Evolutionary conservation across 768 basidiomycete species (phyloP).

Genomic region (Sarcodon sp.): DNA sequence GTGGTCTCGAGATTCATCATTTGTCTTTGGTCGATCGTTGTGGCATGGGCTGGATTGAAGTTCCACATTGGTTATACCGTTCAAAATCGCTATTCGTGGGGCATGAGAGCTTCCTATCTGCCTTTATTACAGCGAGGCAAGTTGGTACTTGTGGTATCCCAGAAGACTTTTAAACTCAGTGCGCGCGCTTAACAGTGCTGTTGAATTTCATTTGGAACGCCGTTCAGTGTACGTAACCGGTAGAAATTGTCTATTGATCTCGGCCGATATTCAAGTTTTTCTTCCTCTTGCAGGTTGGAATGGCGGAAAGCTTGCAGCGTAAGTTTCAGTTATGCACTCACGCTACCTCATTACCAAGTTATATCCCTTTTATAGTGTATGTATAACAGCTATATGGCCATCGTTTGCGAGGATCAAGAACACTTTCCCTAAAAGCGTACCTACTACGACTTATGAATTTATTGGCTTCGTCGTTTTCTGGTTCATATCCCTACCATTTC

Average conservation of each 20-base stretch:
- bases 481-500: constrained; percentile 10
- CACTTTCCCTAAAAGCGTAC: constrained; percentile 7
- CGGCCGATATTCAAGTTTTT: neutral
- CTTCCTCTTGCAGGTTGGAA: neutral
- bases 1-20: constrained; percentile 3
- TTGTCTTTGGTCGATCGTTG: neutral
- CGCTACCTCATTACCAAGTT: neutral
- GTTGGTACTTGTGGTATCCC: neutral
- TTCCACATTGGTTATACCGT: constrained; percentile 6
- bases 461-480: constrained; percentile 6
- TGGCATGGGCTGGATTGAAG: constrained; percentile 4
- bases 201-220: neutral
- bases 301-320: neutral
- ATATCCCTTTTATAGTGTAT: constrained; percentile 2
- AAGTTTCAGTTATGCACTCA: neutral
- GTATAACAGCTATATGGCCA: constrained; percentile 10
- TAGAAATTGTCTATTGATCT: neutral
- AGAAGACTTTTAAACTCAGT: no score
- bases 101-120: neutral
- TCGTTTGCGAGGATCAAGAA: constrained; percentile 4
- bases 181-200: neutral
- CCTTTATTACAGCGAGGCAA: neutral
- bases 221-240: neutral
- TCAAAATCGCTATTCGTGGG: constrained; percentile 4
- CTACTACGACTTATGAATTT: constrained; percentile 5